phyloP scores from a whole-genome alignment of 768 basidiomycete species.

The Boletus rubroflammeus region DNA sequence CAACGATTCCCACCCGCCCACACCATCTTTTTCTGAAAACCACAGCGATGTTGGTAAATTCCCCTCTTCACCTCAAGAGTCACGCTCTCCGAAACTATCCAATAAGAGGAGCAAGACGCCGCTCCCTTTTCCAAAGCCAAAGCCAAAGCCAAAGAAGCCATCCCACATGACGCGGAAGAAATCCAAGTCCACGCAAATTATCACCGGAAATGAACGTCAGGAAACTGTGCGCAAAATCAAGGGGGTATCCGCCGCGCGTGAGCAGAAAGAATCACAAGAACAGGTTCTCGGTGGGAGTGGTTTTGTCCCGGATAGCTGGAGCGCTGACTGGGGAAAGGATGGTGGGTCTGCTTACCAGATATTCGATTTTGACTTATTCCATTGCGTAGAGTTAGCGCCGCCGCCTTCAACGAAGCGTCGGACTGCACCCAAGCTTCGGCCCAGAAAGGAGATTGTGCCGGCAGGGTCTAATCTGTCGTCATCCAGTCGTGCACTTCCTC shows the following conservation, averaged over 20 bases:
- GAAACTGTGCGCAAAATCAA: conserved; percentile 5
- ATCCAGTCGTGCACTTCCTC: conserved; percentile 15
- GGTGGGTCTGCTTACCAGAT: conserved; percentile 6
- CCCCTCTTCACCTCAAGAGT: neutral
- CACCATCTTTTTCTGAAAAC: neutral
- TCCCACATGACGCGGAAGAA: neutral
- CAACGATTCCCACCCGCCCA: neutral
- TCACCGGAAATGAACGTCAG: neutral
- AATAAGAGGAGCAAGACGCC: conserved; percentile 1
- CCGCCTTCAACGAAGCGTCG: conserved; percentile 3
- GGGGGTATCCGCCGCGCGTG: neutral
- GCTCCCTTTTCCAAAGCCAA: neutral
- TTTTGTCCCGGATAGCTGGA: conserved; percentile 11
- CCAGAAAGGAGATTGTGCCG: conserved; percentile 1
- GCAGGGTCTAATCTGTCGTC: neutral
- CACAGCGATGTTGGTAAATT: neutral
- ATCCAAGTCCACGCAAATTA: neutral
- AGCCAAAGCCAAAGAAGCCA: neutral
- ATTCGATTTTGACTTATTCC: neutral
- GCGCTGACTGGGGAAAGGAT: conserved; percentile 21
- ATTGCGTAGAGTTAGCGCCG: conserved; percentile 14
- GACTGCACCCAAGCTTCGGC: neutral
- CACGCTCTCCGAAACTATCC: neutral
- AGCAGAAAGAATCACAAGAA: neutral
- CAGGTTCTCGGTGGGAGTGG: neutral